These are phyloP conservation scores for Aspergillus sp. DNA, from an alignment of 2,329 filamentous ascomycete species.

Conservation along the genomic window DNA sequence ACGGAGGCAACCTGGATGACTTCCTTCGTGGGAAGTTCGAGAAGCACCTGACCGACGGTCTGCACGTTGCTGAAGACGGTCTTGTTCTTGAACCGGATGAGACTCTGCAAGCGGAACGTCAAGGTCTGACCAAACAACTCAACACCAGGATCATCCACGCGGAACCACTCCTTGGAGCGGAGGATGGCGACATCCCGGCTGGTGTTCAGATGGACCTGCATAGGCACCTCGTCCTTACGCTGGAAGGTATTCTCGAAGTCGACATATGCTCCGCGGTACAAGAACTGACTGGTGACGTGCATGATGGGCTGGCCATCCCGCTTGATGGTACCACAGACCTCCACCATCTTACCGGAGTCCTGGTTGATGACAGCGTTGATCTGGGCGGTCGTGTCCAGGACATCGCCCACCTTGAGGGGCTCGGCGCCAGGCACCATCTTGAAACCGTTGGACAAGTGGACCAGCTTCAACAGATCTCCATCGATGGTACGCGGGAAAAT, in stretches of 20 bases:
- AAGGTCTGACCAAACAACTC: conserved; percentile 88
- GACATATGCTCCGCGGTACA: conserved; percentile 86
- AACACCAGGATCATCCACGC: conserved; percentile 71
- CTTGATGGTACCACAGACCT: conserved; percentile 94
- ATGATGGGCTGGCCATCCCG: conserved; percentile 79
- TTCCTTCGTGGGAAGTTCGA: conserved; percentile 95
- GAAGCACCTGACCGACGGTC: conserved; percentile 82
- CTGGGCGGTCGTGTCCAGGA: conserved; percentile 84
- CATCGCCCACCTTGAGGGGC: conserved; percentile 89
- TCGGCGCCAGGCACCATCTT: conserved; percentile 95
- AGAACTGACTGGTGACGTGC: conserved; percentile 97
- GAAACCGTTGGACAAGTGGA: conserved; percentile 95
- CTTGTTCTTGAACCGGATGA: conserved; percentile 92
- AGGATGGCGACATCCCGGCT: conserved; percentile 89
- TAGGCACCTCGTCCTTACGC: conserved; percentile 88
- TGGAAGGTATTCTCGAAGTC: conserved; percentile 99
- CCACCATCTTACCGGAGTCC: conserved; percentile 97
- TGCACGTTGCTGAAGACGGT: conserved; percentile 83
- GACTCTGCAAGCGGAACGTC: conserved; percentile 88
- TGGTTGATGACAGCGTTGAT: conserved; percentile 98
- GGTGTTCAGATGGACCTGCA: conserved; percentile 81
- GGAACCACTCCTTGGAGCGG: conserved; percentile 97
- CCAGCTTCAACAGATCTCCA: conserved; percentile 88
- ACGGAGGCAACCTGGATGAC: conserved; percentile 95
- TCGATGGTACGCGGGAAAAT: conserved; percentile 97